These are phyloP conservation scores for Penicillium sumatraense DNA, from an alignment of 2,329 filamentous ascomycete species.

Conservation along the genomic window DNA sequence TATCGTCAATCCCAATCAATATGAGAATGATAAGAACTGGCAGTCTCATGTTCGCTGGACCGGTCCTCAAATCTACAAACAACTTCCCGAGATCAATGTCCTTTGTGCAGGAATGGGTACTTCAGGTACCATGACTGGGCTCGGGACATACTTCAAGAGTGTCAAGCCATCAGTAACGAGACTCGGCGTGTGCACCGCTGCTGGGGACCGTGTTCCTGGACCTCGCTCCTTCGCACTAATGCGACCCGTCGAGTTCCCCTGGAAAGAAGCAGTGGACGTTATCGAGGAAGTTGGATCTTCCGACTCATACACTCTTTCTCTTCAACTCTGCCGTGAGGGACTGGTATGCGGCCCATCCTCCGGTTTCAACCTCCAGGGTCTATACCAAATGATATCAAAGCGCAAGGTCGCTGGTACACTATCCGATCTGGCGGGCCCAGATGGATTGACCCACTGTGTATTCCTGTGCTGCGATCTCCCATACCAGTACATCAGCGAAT, in stretches of 20 bases:
- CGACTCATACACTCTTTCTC: constrained; percentile 58
- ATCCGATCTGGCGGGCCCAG: constrained; percentile 47
- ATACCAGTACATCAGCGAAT: constrained; percentile 66
- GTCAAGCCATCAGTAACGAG: constrained; percentile 47
- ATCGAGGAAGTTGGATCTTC: constrained; percentile 62
- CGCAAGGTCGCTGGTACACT: constrained; percentile 53
- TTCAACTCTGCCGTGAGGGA: constrained; percentile 61
- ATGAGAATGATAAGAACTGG: constrained; percentile 55
- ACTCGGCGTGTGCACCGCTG: constrained; percentile 59
- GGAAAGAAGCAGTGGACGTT: constrained; percentile 59
- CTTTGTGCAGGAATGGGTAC: constrained; percentile 64
- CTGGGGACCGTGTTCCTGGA: constrained; percentile 63
- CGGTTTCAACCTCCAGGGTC: constrained; percentile 61
- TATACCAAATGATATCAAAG: constrained; percentile 56
- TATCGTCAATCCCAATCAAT: constrained; percentile 61
- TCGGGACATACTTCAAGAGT: constrained; percentile 56
- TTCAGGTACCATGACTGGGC: constrained; percentile 56
- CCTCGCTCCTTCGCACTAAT: constrained; percentile 59
- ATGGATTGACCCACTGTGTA: constrained; percentile 57
- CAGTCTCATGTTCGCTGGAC: constrained; percentile 62
- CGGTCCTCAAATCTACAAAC: constrained; percentile 61
- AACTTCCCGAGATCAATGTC: constrained; percentile 61
- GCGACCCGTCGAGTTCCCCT: constrained; percentile 60
- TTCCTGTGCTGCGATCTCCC: constrained; percentile 68
- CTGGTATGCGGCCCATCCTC: constrained; percentile 66